phyloP scores from a whole-genome alignment of 371 early-diverging fungal genomes.

The Lichtheimia ramosa region DNA sequence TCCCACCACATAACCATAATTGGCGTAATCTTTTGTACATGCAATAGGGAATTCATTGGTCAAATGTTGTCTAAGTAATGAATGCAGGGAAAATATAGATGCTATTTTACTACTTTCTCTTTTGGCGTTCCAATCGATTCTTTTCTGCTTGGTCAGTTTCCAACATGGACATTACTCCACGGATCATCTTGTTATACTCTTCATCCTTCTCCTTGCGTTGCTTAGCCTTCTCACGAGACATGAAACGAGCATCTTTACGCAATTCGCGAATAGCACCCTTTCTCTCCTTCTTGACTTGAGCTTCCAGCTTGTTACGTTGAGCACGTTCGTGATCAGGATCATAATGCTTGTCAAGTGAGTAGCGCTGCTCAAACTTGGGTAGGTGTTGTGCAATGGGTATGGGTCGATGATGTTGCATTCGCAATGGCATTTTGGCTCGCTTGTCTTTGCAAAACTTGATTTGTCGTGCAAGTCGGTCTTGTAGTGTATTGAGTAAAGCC shows the following conservation, averaged over 20 bases:
- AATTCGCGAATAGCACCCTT: slow-evolving; percentile 94
- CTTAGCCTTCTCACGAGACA: slow-evolving; percentile 73
- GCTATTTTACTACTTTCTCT: slow-evolving; percentile 29
- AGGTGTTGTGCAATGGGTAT: slow-evolving; percentile 86
- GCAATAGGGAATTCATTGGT: too few species aligned
- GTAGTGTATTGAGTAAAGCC: slow-evolving; percentile 20
- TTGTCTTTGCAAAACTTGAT: slow-evolving; percentile 57
- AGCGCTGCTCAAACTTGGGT: slow-evolving; percentile 89
- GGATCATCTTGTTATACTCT: slow-evolving; percentile 86
- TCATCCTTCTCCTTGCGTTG: slow-evolving; percentile 77
- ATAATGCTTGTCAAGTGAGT: slow-evolving; percentile 80
- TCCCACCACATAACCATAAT: too few species aligned
- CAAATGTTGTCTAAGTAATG: too few species aligned
- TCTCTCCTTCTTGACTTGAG: slow-evolving; percentile 84
- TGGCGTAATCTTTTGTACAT: too few species aligned
- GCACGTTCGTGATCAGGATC: slow-evolving; percentile 79
- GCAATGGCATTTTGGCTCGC: slow-evolving; percentile 68
- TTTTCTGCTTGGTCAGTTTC: slow-evolving; percentile 79
- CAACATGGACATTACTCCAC: slow-evolving; percentile 78
- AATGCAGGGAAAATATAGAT: too few species aligned
- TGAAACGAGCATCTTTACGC: slow-evolving; percentile 89
- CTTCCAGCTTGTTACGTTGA: slow-evolving; percentile 73
- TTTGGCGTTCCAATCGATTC: slow-evolving; percentile 66
- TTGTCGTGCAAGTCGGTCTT: slow-evolving; percentile 52
- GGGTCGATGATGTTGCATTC: slow-evolving; percentile 83